Conservation (phyloP, 2,329 filamentous ascomycete species). For the Teratosphaeria nubilosa region DNA sequence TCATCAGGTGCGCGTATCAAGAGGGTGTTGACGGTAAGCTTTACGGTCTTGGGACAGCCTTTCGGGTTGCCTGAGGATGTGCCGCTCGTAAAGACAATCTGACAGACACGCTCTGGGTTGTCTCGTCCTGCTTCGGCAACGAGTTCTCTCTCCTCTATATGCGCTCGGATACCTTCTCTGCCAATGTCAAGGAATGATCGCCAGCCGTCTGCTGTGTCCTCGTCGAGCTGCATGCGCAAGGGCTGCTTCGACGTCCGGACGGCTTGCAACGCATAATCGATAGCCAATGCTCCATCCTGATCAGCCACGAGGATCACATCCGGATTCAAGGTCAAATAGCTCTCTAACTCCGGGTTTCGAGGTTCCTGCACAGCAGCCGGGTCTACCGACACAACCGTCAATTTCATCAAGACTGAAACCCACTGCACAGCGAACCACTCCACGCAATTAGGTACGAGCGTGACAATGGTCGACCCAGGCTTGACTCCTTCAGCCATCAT, state of each 20-base stretch:
- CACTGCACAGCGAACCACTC: background rate
- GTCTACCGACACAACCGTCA: background rate
- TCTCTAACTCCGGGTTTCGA: background rate
- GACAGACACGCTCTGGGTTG: background rate
- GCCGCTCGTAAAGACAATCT: background rate
- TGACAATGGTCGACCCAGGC: background rate
- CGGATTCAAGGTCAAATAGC: background rate
- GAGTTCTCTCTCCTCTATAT: background rate
- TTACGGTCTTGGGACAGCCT: background rate
- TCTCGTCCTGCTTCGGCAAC: background rate
- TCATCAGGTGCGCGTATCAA: background rate
- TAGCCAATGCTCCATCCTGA: background rate
- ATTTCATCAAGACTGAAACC: background rate
- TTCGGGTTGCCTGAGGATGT: conserved; percentile 1
- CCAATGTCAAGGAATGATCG: background rate
- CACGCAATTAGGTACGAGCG: background rate
- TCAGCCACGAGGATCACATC: conserved; percentile 1
- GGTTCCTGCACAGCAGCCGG: background rate
- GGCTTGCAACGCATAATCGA: background rate
- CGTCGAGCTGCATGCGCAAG: background rate
- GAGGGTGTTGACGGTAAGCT: background rate
- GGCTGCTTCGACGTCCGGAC: background rate
- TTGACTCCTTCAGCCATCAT: background rate
- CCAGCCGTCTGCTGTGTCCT: background rate
- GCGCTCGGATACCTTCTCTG: background rate